phyloP scores from a whole-genome alignment of 768 basidiomycete species.

The Suillus clintonianus region DNA sequence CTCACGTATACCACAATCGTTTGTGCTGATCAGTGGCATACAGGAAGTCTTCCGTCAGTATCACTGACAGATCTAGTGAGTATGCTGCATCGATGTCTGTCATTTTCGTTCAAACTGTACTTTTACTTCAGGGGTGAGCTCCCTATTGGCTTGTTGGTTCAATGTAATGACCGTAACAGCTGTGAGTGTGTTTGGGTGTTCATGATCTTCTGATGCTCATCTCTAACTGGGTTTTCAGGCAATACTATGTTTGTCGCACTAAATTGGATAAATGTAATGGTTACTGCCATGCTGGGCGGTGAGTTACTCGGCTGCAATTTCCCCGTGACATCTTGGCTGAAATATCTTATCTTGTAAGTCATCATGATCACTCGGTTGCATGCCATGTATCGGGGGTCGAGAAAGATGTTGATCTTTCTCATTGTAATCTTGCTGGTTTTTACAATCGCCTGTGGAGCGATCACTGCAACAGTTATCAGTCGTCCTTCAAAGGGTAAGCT shows the following conservation, averaged over 20 bases:
- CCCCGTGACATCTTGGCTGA: background rate
- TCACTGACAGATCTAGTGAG: background rate
- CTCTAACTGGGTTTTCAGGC: background rate
- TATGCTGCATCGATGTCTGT: background rate
- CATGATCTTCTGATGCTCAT: background rate
- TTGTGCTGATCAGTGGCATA: background rate
- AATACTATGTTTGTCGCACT: background rate
- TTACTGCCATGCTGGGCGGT: background rate
- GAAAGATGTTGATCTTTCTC: background rate
- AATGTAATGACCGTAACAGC: background rate
- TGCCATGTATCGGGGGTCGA: background rate
- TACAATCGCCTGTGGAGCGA: background rate
- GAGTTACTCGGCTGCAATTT: background rate
- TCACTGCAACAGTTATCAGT: background rate
- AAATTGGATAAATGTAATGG: background rate
- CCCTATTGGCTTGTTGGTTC: background rate
- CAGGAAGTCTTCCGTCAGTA: slow-evolving; percentile 1
- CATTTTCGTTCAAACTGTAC: background rate
- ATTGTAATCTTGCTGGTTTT: background rate
- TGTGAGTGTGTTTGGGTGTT: background rate
- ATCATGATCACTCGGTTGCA: slow-evolving; percentile 1
- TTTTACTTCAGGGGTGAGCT: background rate
- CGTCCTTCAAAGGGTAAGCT: background rate
- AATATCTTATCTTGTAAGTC: background rate
- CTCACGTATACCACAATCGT: background rate